These are phyloP conservation scores for Xylaria longipes DNA, from an alignment of 495 filamentous ascomycete species.

Conservation along the genomic window DNA sequence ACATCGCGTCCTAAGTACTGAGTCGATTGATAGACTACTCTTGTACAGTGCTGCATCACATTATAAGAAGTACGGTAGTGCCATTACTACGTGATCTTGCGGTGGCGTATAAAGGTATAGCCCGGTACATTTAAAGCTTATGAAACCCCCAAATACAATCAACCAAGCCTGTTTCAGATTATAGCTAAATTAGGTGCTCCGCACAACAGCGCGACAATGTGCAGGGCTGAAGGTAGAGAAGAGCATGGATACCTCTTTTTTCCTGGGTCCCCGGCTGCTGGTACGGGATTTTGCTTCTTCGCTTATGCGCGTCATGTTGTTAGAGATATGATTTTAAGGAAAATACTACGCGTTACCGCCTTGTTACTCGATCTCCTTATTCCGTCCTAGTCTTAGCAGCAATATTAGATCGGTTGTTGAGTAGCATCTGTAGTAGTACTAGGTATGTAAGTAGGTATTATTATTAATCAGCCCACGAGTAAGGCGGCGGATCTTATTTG, in stretches of 20 bases:
- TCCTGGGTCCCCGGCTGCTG: background rate
- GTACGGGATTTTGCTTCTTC: background rate
- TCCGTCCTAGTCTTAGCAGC: background rate
- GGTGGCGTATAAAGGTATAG: background rate
- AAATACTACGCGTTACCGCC: background rate
- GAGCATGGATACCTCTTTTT: constrained; percentile 2
- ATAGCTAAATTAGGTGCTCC: background rate
- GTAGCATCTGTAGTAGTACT: background rate
- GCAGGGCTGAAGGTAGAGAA: constrained; percentile 19
- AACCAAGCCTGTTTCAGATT: constrained; percentile 18
- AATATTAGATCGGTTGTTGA: background rate
- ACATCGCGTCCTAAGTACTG: constrained; percentile 1
- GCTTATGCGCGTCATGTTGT: background rate
- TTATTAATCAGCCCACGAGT: background rate
- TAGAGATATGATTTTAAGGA: background rate
- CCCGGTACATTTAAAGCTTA: background rate
- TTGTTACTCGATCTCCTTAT: background rate
- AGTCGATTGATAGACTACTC: no score
- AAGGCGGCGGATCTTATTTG: background rate
- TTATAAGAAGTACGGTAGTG: background rate
- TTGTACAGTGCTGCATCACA: background rate
- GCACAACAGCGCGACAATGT: background rate
- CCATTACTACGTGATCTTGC: background rate
- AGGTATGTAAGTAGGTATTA: background rate
- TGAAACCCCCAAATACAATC: background rate